These are phyloP conservation scores for Corylus heterophylla DNA, from an alignment of 306 rosid genomes.

Conservation along the genomic window DNA sequence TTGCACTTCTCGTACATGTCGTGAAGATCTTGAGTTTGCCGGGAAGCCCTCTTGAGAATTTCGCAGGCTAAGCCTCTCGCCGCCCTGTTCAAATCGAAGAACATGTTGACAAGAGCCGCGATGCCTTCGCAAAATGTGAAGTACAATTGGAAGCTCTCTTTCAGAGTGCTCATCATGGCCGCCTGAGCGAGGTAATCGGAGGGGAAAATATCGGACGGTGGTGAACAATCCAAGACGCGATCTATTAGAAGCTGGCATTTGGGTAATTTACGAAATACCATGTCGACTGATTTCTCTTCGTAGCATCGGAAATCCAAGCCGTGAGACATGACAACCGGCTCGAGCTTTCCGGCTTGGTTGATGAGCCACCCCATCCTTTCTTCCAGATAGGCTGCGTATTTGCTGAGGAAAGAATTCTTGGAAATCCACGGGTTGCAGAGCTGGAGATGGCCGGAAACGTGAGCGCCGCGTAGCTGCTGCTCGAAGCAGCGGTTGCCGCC, in stretches of 20 bases:
- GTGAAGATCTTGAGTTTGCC: conserved; percentile 51
- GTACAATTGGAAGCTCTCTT: conserved; percentile 62
- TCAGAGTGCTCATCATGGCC: conserved; percentile 55
- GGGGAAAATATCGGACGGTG: conserved; percentile 37
- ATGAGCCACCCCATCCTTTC: conserved; percentile 63
- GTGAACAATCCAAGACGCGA: conserved; percentile 46
- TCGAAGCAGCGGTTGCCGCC: conserved; percentile 61
- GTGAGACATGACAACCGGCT: conserved; percentile 42
- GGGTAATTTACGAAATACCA: conserved; percentile 55
- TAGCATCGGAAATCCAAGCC: conserved; percentile 49
- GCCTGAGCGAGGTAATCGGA: conserved; percentile 44
- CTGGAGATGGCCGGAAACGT: conserved; percentile 53
- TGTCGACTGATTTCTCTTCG: conserved; percentile 51
- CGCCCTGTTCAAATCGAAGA: conserved; percentile 43
- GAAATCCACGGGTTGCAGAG: conserved; percentile 33
- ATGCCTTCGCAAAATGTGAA: conserved; percentile 50
- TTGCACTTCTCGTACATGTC: conserved; percentile 55
- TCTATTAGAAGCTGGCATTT: conserved; percentile 54
- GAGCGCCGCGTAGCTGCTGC: conserved; percentile 47
- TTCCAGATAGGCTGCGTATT: conserved; percentile 50
- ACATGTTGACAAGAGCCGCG: conserved; percentile 54
- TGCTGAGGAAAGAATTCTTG: conserved; percentile 43
- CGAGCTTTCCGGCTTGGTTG: conserved; percentile 67
- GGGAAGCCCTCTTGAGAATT: conserved; percentile 50
- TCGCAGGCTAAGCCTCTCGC: conserved; percentile 55